Evolutionary conservation across 2,329 filamentous ascomycete species (phyloP), one percentile per base, ranked within the genome.

Genomic region (Karstenula rhodostoma): DNA sequence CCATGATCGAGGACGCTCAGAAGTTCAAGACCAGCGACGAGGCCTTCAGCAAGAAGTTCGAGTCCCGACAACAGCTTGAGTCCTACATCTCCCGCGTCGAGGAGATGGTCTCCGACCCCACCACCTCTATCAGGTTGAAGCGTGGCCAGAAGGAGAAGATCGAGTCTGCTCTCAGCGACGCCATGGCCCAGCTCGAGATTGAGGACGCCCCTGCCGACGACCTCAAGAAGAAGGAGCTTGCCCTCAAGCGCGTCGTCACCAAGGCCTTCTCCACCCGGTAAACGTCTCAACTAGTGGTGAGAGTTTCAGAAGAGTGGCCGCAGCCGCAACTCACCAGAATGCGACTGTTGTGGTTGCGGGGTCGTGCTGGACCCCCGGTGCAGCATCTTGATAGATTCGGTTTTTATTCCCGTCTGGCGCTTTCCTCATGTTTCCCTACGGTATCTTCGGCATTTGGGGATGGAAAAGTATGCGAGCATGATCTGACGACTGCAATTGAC

Each of bases 81-180:
- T 94, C 93, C 54, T 99, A 99, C 89, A 97, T 99, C 82, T 90
- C 91, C 80, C 93, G 94, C 79, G 94, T 98, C 67, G 95, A 99
- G 89, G 95, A 99, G 86, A 97, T 99, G 77, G 89, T 98, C 81
- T 96, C 93, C 48, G 95, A 99, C 86, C 95, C 95, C 62, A 93
- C 90, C 48, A 90, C 97, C 84, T 95, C 93, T 67, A 87, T 98
- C 78, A 97, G 96, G 89, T 88, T 99, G 80, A 98, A 98, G 92
- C 93, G 94, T 76, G 93, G 93, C 81, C 94, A 96, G 87, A 97
- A 97, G 91, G 94, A 97, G 84, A 98, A 97, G 91, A 97, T 99
- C 71, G 95, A 99, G 89, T 90, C 91, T 78, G 92, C 93, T 72
- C 92, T 99, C 73, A 94, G 90, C 82, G 95, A 99, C 76, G 95